phyloP scores from a whole-genome alignment of 306 rosid species.

The Prosopis cineraria region DNA sequence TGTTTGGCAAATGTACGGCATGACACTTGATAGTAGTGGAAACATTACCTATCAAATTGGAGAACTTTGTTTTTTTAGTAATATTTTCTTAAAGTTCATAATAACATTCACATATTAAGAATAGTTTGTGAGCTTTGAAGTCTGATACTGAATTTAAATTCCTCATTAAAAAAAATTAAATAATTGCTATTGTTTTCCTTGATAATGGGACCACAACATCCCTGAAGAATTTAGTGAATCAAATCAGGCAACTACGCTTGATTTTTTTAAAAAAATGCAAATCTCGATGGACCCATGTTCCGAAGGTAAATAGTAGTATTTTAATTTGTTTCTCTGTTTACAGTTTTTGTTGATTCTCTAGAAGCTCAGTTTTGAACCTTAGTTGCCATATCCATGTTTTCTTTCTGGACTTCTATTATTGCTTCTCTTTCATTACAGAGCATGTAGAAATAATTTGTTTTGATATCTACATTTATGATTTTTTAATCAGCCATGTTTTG shows the following conservation, averaged over 20 bases:
- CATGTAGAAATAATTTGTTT: neutral
- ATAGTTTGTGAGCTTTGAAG: neutral
- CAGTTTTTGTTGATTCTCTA: neutral
- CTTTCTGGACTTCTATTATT: too few relatives aligned
- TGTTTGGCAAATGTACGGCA: too few relatives aligned
- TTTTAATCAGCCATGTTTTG: neutral
- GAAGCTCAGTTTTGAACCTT: neutral
- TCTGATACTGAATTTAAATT: neutral
- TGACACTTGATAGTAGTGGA: too few relatives aligned
- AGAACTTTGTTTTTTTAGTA: too few relatives aligned
- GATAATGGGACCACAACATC: constrained; percentile 53
- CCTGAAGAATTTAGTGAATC: constrained; percentile 60
- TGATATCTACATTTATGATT: neutral
- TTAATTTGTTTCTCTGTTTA: too few relatives aligned
- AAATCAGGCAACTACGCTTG: constrained; percentile 59
- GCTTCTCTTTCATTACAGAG: neutral
- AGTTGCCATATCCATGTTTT: neutral
- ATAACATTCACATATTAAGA: neutral
- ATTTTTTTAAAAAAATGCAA: constrained; percentile 41
- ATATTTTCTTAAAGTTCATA: too few relatives aligned
- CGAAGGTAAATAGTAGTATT: too few relatives aligned
- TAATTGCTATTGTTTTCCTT: neutral
- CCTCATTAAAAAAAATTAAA: neutral
- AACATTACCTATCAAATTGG: too few relatives aligned
- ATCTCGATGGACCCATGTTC: constrained; percentile 60